Evolutionary conservation across 1,284 basidiomycete species (phyloP).

Genomic region (Tylopilus sp.): DNA sequence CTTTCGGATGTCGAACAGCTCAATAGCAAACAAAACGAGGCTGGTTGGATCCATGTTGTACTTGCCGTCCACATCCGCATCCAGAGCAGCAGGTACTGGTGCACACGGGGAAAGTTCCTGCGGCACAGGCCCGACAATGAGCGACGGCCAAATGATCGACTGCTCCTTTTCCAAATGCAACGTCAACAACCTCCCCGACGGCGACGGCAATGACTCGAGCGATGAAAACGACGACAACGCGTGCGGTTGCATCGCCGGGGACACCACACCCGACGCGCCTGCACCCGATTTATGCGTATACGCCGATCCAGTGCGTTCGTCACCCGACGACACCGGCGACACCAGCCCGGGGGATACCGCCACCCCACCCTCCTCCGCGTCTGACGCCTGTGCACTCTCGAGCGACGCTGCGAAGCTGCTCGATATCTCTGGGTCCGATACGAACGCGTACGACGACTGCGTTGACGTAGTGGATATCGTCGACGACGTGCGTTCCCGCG

Average conservation of each 20-base stretch:
- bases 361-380: constrained; percentile 54
- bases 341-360: constrained; percentile 56
- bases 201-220: constrained; percentile 61
- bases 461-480: constrained; percentile 69
- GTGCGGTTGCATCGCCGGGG: constrained; percentile 50
- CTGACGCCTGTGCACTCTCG: constrained; percentile 65
- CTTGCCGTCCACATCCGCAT: constrained; percentile 49
- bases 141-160: constrained; percentile 73
- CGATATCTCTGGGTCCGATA: constrained; percentile 75
- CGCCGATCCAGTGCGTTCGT: constrained; percentile 40
- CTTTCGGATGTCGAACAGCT: constrained; percentile 66
- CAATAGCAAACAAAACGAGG: constrained; percentile 62
- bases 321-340: constrained; percentile 55
- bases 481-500: constrained; percentile 67
- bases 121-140: constrained; percentile 70
- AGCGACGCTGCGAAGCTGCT: constrained; percentile 77
- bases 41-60: constrained; percentile 84
- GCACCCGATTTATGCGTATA: constrained; percentile 34
- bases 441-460: constrained; percentile 71
- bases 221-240: constrained; percentile 69
- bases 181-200: constrained; percentile 63
- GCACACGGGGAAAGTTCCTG: constrained; percentile 51
- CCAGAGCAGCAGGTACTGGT: constrained; percentile 50
- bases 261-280: constrained; percentile 49
- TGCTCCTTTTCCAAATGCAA: constrained; percentile 75